Evolutionary conservation across 352 stramenopile species (phyloP), one percentile per base, ranked within the genome.

Genomic region (Phytophthora idaei): DNA sequence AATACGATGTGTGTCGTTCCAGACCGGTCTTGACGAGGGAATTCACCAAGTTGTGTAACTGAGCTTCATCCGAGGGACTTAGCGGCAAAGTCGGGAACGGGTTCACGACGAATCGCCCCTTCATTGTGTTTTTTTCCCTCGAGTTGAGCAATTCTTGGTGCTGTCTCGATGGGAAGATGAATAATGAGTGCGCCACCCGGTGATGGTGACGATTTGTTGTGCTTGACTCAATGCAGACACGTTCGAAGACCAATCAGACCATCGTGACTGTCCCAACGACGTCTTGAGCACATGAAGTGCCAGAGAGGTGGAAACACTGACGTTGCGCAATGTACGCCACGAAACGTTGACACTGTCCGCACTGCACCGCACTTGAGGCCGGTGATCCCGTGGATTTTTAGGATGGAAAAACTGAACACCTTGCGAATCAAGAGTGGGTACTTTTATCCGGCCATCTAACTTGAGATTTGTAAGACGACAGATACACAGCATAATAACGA

Each of bases 61-160:
- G 61, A 2, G 11, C 9, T 57, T 67, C 32, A 53, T 78, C 71
- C 29, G 58, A 46, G 0, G 62, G 58, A 1, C 52, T 27, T 31
- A 78, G 27, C 0, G 55, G 49, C 15, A 78, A 57, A 14, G 62
- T 67, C 37, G 62, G 67, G 44, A 78, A 78, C 21, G 71, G 67
- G 36, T 76, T 78, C 2, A 73, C 55, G 8, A 77, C 41, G 55
- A 77, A 77, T 72, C 69, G 69, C 9, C 64, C 69, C 27, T 73
- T 76, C 63, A 73, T 65, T 12, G 21, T 37, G 5, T 36, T 9
- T 21, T 21, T 21, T 21, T 21, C 21, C 0, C 21, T 21, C 21
- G 21, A 21, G 21, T 21, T 21, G 21, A 21, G 21, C 21, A 21
- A 57, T 15, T 25, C 21, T 21, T 21, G 5, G 37, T 55, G 45